Conservation (phyloP, 2,329 filamentous ascomycete species). For the Penicillium sclerotiorum region DNA sequence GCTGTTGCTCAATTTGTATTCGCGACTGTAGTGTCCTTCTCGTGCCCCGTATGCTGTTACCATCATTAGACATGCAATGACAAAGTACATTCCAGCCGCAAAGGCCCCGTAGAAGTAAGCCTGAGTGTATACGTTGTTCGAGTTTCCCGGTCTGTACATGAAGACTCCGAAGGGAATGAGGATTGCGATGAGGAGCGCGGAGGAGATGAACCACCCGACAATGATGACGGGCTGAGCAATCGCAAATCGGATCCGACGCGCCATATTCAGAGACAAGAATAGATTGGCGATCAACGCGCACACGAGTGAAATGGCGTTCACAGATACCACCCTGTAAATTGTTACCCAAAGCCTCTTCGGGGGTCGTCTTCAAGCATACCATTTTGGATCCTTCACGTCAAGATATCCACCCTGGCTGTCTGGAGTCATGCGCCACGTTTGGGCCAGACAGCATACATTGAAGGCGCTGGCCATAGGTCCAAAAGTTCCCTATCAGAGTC, state of each 20-base stretch:
- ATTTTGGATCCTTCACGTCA: slow-evolving; percentile 57
- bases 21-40: slow-evolving; percentile 56
- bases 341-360: not conserved
- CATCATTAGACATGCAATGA: slow-evolving; percentile 58
- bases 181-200: slow-evolving; percentile 56
- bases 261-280: slow-evolving; percentile 62
- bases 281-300: slow-evolving; percentile 59
- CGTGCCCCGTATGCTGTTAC: slow-evolving; percentile 60
- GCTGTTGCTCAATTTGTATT: slow-evolving; percentile 58
- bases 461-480: slow-evolving; percentile 60
- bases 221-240: slow-evolving; percentile 64
- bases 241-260: slow-evolving; percentile 55
- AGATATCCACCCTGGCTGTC: slow-evolving; percentile 47
- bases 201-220: slow-evolving; percentile 60
- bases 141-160: slow-evolving; percentile 42
- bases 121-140: slow-evolving; percentile 54
- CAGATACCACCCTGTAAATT: slow-evolving; percentile 48
- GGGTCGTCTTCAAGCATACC: slow-evolving; percentile 36
- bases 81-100: slow-evolving; percentile 59
- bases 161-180: slow-evolving; percentile 49
- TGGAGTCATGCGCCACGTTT: slow-evolving; percentile 59
- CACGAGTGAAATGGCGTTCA: slow-evolving; percentile 60
- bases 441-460: slow-evolving; percentile 58
- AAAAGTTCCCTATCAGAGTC: slow-evolving; percentile 47
- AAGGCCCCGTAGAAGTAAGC: slow-evolving; percentile 64